These are phyloP conservation scores for Pinus tabuliformis DNA, from an alignment of 75 land plant species.

Conservation along the genomic window DNA sequence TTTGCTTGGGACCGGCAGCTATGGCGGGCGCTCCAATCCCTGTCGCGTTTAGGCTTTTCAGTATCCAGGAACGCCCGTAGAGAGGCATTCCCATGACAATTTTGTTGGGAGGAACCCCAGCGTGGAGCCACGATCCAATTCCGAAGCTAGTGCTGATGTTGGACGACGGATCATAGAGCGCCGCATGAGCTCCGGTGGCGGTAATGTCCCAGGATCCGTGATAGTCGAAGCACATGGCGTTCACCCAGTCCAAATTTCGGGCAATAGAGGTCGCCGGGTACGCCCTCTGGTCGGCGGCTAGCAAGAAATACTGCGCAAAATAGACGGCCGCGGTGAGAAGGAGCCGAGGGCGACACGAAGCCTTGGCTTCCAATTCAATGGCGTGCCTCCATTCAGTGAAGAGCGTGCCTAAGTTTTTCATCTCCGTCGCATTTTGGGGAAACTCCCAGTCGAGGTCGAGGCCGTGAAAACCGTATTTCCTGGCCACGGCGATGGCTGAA, in stretches of 20 bases:
- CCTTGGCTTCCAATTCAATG: constrained; percentile 13
- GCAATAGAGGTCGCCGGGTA: constrained; percentile 47
- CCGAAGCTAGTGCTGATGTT: constrained; percentile 47
- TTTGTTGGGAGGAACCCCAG: constrained; percentile 41
- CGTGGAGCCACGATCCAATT: constrained; percentile 45
- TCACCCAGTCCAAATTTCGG: constrained; percentile 45
- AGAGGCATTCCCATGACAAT: constrained; percentile 60
- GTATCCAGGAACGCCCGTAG: constrained; percentile 63
- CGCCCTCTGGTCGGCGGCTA: neutral
- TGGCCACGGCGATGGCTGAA: constrained; percentile 38
- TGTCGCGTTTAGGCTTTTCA: constrained; percentile 1
- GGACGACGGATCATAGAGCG: constrained; percentile 35
- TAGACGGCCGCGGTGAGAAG: constrained; percentile 61
- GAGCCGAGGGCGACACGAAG: constrained; percentile 21
- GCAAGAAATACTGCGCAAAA: constrained; percentile 6
- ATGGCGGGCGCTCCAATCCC: neutral
- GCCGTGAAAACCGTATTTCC: constrained; percentile 59
- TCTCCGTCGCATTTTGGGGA: constrained; percentile 39
- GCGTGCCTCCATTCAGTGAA: constrained; percentile 53
- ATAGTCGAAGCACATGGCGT: constrained; percentile 61
- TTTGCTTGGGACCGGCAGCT: constrained; percentile 10
- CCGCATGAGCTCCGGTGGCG: constrained; percentile 50
- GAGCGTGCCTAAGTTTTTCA: constrained; percentile 35
- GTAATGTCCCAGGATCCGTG: constrained; percentile 45
- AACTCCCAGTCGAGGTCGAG: constrained; percentile 78